phyloP scores from a whole-genome alignment of 352 stramenopile species.

The Phytopythium chamaehyphon region DNA sequence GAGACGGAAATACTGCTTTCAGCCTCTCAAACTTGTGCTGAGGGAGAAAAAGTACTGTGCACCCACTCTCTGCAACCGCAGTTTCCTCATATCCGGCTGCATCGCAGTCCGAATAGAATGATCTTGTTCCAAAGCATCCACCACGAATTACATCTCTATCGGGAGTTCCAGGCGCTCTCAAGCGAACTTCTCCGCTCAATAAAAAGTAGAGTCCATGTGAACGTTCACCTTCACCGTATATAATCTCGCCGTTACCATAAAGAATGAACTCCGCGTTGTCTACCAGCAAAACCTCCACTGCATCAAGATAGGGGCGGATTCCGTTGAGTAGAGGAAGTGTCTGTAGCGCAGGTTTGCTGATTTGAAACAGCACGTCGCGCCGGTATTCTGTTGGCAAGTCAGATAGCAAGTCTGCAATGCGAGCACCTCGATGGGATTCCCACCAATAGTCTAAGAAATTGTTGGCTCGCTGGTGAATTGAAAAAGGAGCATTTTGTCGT shows the following conservation, averaged over 20 bases:
- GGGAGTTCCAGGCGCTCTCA: conserved; percentile 1
- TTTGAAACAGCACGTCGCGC: conserved; percentile 35
- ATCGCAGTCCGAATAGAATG: conserved; percentile 13
- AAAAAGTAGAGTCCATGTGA: conserved; percentile 42
- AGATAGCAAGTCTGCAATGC: conserved; percentile 27
- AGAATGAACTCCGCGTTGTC: conserved; percentile 35
- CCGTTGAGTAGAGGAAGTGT: conserved; percentile 29
- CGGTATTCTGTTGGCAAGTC: conserved; percentile 36
- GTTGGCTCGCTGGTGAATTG: conserved; percentile 46
- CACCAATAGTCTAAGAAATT: conserved; percentile 65
- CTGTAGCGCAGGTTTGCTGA: conserved; percentile 37
- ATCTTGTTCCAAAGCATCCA: conserved; percentile 39
- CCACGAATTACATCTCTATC: conserved; percentile 26
- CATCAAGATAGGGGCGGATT: conserved; percentile 17
- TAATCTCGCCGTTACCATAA: conserved; percentile 41
- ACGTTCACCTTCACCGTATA: conserved; percentile 43
- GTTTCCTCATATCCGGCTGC: conserved; percentile 32
- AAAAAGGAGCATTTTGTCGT: conserved; percentile 36
- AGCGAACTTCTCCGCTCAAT: conserved; percentile 32
- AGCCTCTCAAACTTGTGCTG: conserved; percentile 30
- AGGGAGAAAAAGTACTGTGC: conserved; percentile 40
- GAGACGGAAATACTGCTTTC: conserved; percentile 33
- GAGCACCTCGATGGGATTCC: conserved; percentile 40
- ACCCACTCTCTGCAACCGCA: conserved; percentile 37
- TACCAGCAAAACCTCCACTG: conserved; percentile 27